Percentiles rank a stretch among this genome's conserved stretches.
These are phyloP conservation scores for Neurospora discreta DNA, from an alignment of 495 filamentous ascomycete genomes.

Conservation along the genomic window DNA sequence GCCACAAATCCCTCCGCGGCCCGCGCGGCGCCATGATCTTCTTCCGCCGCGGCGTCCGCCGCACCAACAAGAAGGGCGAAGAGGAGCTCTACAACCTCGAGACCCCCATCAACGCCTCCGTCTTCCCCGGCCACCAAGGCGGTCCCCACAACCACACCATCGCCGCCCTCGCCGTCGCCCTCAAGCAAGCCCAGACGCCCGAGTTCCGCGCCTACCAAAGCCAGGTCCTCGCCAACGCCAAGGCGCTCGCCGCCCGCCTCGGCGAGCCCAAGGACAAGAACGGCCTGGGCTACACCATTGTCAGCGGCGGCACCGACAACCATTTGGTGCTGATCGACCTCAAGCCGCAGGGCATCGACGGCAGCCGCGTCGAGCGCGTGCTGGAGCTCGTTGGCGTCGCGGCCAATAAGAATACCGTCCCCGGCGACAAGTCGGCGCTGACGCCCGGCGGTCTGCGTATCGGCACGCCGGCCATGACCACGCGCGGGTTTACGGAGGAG, in stretches of 20 bases:
- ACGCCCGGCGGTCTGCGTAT: slow-evolving; percentile 86
- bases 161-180: slow-evolving; percentile 82
- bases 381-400: slow-evolving; percentile 91
- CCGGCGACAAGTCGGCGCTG: slow-evolving; percentile 86
- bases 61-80: slow-evolving; percentile 78
- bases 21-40: slow-evolving; percentile 97
- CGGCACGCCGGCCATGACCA: slow-evolving; percentile 96
- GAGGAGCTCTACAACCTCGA: slow-evolving; percentile 84
- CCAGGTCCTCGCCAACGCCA: slow-evolving; percentile 76
- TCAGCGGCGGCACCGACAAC: slow-evolving; percentile 92
- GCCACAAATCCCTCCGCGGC: slow-evolving; percentile 91
- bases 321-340: slow-evolving; percentile 93
- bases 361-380: slow-evolving; percentile 86
- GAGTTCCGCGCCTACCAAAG: slow-evolving; percentile 86
- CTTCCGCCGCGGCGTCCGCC: slow-evolving; percentile 82
- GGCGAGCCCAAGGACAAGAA: slow-evolving; percentile 61
- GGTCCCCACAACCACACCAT: slow-evolving; percentile 99
- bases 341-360: slow-evolving; percentile 81
- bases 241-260: slow-evolving; percentile 68
- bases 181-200: slow-evolving; percentile 82
- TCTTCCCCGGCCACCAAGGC: slow-evolving; percentile 98
- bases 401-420: slow-evolving; percentile 97
- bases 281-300: slow-evolving; percentile 79
- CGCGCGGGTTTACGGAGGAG: slow-evolving; percentile 72
- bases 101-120: slow-evolving; percentile 85